Percentiles rank a stretch among this genome's conserved stretches.
Conservation (phyloP, 1,139 yeast species). For the Yamadazyma siamensis region DNA sequence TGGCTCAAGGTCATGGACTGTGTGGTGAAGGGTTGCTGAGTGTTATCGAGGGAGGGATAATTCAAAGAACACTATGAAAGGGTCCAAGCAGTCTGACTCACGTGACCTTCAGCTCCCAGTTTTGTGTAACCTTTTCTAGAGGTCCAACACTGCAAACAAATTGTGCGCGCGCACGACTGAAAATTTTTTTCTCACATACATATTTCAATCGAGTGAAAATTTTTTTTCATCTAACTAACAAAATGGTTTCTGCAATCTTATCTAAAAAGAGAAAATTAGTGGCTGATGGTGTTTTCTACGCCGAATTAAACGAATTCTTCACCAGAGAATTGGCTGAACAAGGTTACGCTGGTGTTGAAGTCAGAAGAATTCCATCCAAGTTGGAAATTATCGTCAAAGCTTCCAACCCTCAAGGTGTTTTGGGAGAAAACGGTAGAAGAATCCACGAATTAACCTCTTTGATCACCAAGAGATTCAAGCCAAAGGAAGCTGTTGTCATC, state of each 20-base stretch:
- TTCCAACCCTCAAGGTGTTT: slow-evolving; percentile 97
- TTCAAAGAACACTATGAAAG: no score
- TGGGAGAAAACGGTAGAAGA: slow-evolving; percentile 99
- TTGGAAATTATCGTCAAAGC: slow-evolving; percentile 99
- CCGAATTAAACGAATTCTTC: slow-evolving; percentile 99
- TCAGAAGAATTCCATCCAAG: slow-evolving; percentile 97
- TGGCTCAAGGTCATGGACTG: not conserved
- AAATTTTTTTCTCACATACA: slow-evolving; percentile 9
- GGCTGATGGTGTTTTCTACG: slow-evolving; percentile 99
- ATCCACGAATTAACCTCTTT: slow-evolving; percentile 97
- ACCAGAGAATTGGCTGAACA: slow-evolving; percentile 99
- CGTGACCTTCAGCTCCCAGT: no score
- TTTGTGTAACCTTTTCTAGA: not conserved
- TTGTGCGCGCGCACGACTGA: slow-evolving; percentile 2
- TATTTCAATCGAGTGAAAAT: slow-evolving; percentile 2
- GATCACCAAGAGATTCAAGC: slow-evolving; percentile 98
- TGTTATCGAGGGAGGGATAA: no score
- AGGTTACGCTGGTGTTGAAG: slow-evolving; percentile 99
- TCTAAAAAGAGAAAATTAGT: slow-evolving; percentile 89
- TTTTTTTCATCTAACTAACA: slow-evolving; percentile 9
- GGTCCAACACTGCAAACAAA: not conserved
- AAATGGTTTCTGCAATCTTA: slow-evolving; percentile 53
- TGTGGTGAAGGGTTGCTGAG: no score
- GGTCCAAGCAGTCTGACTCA: not conserved
- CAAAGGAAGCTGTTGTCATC: slow-evolving; percentile 90